Conservation (phyloP, 2,329 filamentous ascomycete species). For the Monilinia aucupariae region DNA sequence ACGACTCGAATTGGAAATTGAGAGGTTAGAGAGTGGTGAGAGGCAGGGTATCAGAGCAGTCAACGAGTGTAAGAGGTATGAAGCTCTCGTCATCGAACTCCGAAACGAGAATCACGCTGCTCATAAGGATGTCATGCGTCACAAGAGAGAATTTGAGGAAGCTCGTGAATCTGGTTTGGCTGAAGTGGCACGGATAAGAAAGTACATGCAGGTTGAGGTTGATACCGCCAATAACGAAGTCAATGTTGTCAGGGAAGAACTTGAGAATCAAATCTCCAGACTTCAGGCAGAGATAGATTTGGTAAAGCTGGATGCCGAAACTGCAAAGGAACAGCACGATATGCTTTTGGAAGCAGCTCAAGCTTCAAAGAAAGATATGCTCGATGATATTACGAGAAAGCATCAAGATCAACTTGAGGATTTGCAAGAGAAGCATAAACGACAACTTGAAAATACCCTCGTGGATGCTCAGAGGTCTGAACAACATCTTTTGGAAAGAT, state of each 20-base stretch:
- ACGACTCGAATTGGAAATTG: constrained; percentile 60
- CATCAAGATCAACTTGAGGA: constrained; percentile 69
- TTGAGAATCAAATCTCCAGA: constrained; percentile 72
- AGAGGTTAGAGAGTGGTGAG: constrained; percentile 59
- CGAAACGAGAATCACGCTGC: constrained; percentile 62
- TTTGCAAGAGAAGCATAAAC: constrained; percentile 67
- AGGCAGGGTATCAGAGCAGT: constrained; percentile 60
- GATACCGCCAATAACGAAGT: constrained; percentile 81
- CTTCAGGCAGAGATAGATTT: constrained; percentile 72
- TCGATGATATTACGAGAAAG: constrained; percentile 49
- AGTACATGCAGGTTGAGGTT: constrained; percentile 73
- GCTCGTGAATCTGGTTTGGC: constrained; percentile 71
- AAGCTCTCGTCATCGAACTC: constrained; percentile 49
- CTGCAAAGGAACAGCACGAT: constrained; percentile 72
- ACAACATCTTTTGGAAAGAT: constrained; percentile 71
- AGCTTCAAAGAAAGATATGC: constrained; percentile 55
- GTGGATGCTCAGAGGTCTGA: constrained; percentile 82
- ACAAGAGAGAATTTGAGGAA: constrained; percentile 78
- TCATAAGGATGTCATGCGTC: constrained; percentile 40
- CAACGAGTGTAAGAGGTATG: constrained; percentile 56
- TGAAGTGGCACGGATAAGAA: constrained; percentile 75
- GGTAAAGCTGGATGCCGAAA: constrained; percentile 72
- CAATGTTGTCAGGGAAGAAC: constrained; percentile 73
- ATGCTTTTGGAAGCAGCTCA: constrained; percentile 79
- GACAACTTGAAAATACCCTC: constrained; percentile 63